Evolutionary conservation across 495 filamentous ascomycete species (phyloP).

Genomic region (Aspergillus hancockii): DNA sequence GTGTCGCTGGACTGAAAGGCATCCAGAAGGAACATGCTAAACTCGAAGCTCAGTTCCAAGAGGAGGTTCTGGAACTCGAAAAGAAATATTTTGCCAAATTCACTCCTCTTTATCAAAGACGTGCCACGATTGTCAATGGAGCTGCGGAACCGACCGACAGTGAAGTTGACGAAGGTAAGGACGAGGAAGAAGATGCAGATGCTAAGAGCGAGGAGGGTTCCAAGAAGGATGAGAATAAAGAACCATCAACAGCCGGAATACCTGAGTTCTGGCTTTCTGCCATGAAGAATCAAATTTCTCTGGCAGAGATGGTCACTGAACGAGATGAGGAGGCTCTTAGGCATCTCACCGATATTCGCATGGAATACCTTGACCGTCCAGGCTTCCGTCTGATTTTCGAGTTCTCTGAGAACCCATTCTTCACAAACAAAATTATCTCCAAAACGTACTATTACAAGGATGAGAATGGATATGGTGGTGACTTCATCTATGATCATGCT

Average conservation of each 20-base stretch:
- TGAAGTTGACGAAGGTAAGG: slow-evolving; percentile 84
- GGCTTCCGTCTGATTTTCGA: slow-evolving; percentile 98
- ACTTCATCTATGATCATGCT: slow-evolving; percentile 99
- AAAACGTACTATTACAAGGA: slow-evolving; percentile 99
- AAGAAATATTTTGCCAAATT: slow-evolving; percentile 99
- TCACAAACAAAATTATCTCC: slow-evolving; percentile 93
- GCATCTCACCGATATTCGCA: slow-evolving; percentile 88
- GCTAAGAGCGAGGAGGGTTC: slow-evolving; percentile 51
- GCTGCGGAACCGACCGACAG: slow-evolving; percentile 78
- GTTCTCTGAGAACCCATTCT: slow-evolving; percentile 92
- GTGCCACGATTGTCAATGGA: slow-evolving; percentile 91
- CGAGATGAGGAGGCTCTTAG: slow-evolving; percentile 92
- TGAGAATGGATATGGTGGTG: slow-evolving; percentile 95
- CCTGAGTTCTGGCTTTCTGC: slow-evolving; percentile 99
- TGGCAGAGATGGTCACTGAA: slow-evolving; percentile 98
- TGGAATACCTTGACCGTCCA: slow-evolving; percentile 98
- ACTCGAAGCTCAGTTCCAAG: slow-evolving; percentile 96
- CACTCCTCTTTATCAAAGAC: slow-evolving; percentile 95
- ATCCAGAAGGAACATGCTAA: slow-evolving; percentile 98
- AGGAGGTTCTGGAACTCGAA: slow-evolving; percentile 95
- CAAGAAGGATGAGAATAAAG: slow-evolving; percentile 47
- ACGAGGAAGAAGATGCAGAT: slow-evolving; percentile 67
- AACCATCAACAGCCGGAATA: slow-evolving; percentile 69
- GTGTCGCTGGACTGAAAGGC: slow-evolving; percentile 92
- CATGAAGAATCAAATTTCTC: slow-evolving; percentile 98